Evolutionary conservation across 202 grass and related monocot genomes (phyloP), one percentile per base, ranked within the genome.

Genomic region (Dendrocalamus latiflorus): DNA sequence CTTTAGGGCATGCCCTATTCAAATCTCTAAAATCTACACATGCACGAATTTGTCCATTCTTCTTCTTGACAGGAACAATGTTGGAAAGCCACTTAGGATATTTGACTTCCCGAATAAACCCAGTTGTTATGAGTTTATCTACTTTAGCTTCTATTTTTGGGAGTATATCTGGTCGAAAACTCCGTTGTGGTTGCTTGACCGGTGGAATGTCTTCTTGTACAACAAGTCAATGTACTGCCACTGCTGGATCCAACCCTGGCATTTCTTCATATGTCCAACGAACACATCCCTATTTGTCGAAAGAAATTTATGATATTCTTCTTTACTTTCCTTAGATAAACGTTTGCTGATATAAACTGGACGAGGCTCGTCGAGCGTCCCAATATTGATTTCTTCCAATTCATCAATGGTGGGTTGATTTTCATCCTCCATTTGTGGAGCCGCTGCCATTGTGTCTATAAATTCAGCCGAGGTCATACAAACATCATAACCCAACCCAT

Each of bases 181-280:
- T 34, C 4, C 65, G 12, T 38, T 70, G 53, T 18, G 6, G 1
- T 51, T 80, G 24, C 4, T 79, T 79, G 0, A 80, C 53, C 0
- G 6, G 42, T 0, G 14, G 20, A 1, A 8, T 2, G 3, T 53
- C 21, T 1, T 36, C 9, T 9, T 76, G 44, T 0, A 76, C 14
- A 0, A 14, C 53, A 0, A 87, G 17, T 3, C 21, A 24, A 16
- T 82, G 57, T 0, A 61, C 38, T 0, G 17, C 61, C 0, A 81
- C 28, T 4, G 0, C 9, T 0, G 4, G 73, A 12, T 81, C 56
- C 1, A 65, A 22, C 0, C 76, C 45, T 1, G 21, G 57, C 76
- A 87, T 87, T 20, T 82, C 47, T 48, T 67, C 34, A 60, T 74
- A 86, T 4, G 36, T 30, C 68, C 43, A 86, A 36, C 61, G 17